phyloP scores from a whole-genome alignment of 1,284 basidiomycete species.

The Ustilago vetiveriae region DNA sequence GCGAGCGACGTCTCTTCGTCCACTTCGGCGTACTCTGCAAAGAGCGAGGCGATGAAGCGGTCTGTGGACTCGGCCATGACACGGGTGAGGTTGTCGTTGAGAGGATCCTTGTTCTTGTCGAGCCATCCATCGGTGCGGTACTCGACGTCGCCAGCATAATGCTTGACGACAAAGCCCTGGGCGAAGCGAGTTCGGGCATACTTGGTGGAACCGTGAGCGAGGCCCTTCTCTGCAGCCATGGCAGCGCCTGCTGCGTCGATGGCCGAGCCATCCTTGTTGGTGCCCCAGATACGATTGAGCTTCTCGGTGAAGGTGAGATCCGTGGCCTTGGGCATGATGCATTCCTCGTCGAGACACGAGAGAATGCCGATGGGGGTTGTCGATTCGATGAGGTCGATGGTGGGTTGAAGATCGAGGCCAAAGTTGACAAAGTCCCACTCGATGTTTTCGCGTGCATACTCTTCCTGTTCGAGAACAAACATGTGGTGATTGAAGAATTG shows the following conservation, averaged over 20 bases:
- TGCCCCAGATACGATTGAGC: conserved; percentile 69
- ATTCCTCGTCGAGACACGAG: conserved; percentile 94
- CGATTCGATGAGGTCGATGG: conserved; percentile 96
- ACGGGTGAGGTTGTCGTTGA: conserved; percentile 94
- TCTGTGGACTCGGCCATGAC: conserved; percentile 86
- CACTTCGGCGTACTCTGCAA: conserved; percentile 79
- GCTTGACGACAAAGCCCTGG: conserved; percentile 90
- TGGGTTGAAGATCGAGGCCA: conserved; percentile 95
- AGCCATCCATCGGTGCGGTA: conserved; percentile 97
- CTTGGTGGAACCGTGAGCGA: conserved; percentile 72
- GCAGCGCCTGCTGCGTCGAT: conserved; percentile 47
- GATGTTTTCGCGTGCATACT: conserved; percentile 95
- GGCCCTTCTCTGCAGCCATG: conserved; percentile 50
- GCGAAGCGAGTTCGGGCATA: conserved; percentile 88
- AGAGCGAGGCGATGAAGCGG: conserved; percentile 82
- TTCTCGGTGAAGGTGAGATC: conserved; percentile 96
- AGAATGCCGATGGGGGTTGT: conserved; percentile 82
- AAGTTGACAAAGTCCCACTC: conserved; percentile 99
- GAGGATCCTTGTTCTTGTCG: conserved; percentile 99
- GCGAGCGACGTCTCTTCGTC: conserved; percentile 71
- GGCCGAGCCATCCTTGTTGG: conserved; percentile 57
- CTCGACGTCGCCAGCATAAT: conserved; percentile 96
- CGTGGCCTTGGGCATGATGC: conserved; percentile 98
- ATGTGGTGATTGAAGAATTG: conserved; percentile 88
- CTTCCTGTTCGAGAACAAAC: conserved; percentile 99